phyloP scores from a whole-genome alignment of 805 yeast species.

The Suhomyces kilbournensis region DNA sequence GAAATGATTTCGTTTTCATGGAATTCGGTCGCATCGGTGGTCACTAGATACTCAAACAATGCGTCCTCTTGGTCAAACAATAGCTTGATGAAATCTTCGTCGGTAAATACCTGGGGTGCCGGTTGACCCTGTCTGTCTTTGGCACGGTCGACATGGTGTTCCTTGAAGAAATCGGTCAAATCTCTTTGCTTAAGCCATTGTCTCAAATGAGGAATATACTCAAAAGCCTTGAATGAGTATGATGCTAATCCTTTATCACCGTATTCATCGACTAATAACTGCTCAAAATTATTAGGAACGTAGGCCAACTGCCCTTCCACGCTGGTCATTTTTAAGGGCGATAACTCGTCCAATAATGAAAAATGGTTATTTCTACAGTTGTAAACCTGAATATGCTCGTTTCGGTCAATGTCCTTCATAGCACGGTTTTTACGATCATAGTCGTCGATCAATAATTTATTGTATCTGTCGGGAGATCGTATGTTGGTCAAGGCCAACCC shows the following conservation, averaged over 20 bases:
- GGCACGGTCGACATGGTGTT: conserved; percentile 6
- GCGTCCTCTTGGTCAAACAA: conserved; percentile 22
- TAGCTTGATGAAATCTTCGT: conserved; percentile 24
- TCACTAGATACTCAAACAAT: conserved; percentile 28
- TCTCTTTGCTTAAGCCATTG: conserved; percentile 45
- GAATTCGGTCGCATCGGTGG: conserved; percentile 28
- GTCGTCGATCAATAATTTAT: conserved; percentile 1
- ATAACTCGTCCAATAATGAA: conserved; percentile 23
- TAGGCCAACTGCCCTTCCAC: conserved; percentile 36
- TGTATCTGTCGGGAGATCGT: conserved; percentile 17
- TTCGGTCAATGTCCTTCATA: conserved; percentile 18
- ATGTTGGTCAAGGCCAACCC: conserved; percentile 34
- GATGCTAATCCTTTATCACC: conserved; percentile 5
- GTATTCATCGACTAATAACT: conserved; percentile 30
- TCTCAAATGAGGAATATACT: conserved; percentile 51
- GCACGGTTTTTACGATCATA: background rate
- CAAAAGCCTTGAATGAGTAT: conserved; percentile 35
- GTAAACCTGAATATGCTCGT: conserved; percentile 26
- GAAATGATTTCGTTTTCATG: conserved; percentile 29
- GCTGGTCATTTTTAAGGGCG: conserved; percentile 30
- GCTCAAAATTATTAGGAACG: conserved; percentile 31
- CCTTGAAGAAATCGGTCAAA: conserved; percentile 1
- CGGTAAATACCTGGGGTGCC: conserved; percentile 8
- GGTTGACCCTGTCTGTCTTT: background rate
- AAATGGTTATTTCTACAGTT: conserved; percentile 42